Conservation (phyloP, 2,329 filamentous ascomycete species). For the Colletotrichum destructivum region DNA sequence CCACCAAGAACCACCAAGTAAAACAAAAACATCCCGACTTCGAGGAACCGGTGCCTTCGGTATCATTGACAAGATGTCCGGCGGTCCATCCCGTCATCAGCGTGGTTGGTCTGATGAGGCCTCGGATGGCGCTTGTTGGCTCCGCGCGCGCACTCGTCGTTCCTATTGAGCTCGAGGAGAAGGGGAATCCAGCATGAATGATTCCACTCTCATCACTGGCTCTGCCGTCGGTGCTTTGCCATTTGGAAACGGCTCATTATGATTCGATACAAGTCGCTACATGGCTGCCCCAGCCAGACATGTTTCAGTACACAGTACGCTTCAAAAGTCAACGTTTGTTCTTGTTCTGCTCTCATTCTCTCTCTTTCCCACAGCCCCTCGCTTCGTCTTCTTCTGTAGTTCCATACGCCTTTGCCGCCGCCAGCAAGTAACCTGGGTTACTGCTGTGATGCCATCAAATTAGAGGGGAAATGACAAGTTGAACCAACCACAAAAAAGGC, state of each 20-base stretch:
- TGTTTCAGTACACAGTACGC: conserved; percentile 1
- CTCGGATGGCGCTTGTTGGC: conserved; percentile 4
- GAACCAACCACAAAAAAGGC: conserved; percentile 24
- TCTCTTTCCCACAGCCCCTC: not conserved
- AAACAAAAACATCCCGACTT: conserved; percentile 12
- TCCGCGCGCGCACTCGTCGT: not conserved
- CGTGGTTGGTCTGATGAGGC: conserved; percentile 16
- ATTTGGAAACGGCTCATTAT: no score
- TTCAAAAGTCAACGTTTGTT: conserved; percentile 24
- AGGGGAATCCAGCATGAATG: no score
- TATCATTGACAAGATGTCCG: conserved; percentile 18
- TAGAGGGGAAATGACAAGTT: conserved; percentile 32
- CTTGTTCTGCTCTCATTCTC: not conserved
- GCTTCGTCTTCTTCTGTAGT: conserved; percentile 30
- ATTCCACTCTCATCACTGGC: no score
- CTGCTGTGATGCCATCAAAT: conserved; percentile 39
- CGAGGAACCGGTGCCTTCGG: not conserved
- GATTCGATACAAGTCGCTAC: no score
- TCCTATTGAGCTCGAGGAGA: not conserved
- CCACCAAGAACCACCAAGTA: not conserved
- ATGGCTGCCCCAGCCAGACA: not conserved
- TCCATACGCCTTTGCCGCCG: conserved; percentile 38
- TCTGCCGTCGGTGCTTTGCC: no score
- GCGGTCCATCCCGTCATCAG: conserved; percentile 35
- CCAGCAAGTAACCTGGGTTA: conserved; percentile 17